Conservation (phyloP, 768 basidiomycete species). For the Panaeolus cyanescens region DNA sequence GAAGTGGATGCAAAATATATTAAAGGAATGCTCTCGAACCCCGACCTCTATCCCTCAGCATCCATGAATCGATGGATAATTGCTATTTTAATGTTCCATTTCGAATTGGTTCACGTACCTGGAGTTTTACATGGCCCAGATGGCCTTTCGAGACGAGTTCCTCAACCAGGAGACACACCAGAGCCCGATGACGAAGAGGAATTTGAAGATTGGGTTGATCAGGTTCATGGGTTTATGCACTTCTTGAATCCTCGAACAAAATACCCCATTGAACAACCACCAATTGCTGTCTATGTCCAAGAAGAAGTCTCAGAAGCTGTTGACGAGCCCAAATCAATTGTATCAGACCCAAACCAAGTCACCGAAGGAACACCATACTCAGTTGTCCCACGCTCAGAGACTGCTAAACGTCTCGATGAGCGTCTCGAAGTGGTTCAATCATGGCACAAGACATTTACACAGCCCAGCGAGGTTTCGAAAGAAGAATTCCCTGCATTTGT, state of each 20-base stretch:
- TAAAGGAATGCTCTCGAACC: constrained; percentile 31
- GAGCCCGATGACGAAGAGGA: constrained; percentile 8
- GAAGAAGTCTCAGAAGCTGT: background rate
- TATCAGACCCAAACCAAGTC: too few species aligned
- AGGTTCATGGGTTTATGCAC: constrained; percentile 16
- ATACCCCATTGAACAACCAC: background rate
- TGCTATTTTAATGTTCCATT: constrained; percentile 12
- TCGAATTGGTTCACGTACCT: constrained; percentile 11
- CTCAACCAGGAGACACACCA: constrained; percentile 6
- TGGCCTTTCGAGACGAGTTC: constrained; percentile 11
- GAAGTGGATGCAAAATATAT: constrained; percentile 41
- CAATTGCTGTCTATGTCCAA: background rate
- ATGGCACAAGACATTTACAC: background rate
- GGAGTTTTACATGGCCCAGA: constrained; percentile 12
- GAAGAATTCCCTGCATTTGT: background rate
- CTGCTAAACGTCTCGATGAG: background rate
- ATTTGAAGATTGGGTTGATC: constrained; percentile 20
- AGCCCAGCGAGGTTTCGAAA: background rate
- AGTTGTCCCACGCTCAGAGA: background rate
- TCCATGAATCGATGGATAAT: constrained; percentile 13
- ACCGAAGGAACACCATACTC: background rate
- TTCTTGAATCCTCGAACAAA: constrained; percentile 6
- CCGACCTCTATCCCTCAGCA: constrained; percentile 8
- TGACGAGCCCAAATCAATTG: background rate
- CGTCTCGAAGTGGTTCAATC: background rate